Evolutionary conservation across 73 alveolate genomes (phyloP).

Genomic region (Stentor coeruleus): DNA sequence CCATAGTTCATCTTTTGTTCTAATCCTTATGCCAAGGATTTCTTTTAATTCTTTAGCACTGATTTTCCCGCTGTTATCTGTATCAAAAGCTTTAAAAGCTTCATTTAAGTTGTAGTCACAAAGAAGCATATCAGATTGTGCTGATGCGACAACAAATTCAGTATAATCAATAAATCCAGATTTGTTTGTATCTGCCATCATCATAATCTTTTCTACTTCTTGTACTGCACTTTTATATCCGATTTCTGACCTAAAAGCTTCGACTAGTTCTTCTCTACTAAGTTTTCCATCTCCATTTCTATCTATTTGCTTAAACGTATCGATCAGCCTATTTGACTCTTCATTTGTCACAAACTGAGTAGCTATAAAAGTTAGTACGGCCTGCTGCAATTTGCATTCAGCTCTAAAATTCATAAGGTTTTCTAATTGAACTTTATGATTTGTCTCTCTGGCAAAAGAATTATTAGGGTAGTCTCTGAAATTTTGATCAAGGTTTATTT

Average conservation of each 20-base stretch:
- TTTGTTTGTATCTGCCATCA: constrained; percentile 30
- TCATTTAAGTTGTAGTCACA: constrained; percentile 32
- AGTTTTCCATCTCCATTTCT: constrained; percentile 37
- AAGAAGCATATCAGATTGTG: constrained; percentile 17
- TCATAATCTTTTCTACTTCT: constrained; percentile 12
- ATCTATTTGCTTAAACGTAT: constrained; percentile 24
- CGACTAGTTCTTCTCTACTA: constrained; percentile 17
- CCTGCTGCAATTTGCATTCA: too few species aligned
- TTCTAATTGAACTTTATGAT: too few species aligned
- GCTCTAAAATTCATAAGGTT: too few species aligned
- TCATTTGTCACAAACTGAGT: too few species aligned
- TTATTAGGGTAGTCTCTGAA: too few species aligned
- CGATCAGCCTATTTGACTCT: constrained; percentile 16
- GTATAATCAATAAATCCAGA: constrained; percentile 48
- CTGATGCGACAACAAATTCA: constrained; percentile 40
- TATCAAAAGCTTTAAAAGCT: constrained; percentile 45
- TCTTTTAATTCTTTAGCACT: constrained; percentile 33
- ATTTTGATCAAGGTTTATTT: too few species aligned
- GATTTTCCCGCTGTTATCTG: constrained; percentile 38
- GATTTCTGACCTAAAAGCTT: constrained; percentile 6
- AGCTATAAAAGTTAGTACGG: too few species aligned
- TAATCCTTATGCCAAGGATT: too few species aligned
- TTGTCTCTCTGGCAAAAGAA: too few species aligned
- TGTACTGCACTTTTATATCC: too few species aligned
- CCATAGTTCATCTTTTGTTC: too few species aligned